Conservation (phyloP, 192 early-diverging fungal genomes). For the Phycomyces blakesleeanus region DNA sequence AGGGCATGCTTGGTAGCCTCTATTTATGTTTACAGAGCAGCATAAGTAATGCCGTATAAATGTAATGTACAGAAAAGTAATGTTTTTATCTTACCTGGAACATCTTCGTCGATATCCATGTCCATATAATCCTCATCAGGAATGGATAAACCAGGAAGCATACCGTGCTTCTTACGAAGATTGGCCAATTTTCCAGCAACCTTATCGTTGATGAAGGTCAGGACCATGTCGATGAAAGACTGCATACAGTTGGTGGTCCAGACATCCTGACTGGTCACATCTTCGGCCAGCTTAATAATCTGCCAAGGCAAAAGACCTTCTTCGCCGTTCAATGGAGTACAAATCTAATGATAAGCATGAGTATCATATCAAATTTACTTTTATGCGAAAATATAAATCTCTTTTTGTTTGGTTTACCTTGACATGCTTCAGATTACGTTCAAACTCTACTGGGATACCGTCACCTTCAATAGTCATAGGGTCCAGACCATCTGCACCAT, state of each 20-base stretch:
- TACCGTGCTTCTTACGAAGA: constrained; percentile 50
- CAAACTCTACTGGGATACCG: constrained; percentile 83
- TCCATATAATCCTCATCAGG: constrained; percentile 55
- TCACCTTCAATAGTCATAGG: constrained; percentile 91
- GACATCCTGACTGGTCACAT: constrained; percentile 42
- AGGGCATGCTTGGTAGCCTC: constrained; percentile 48
- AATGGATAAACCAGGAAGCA: constrained; percentile 46
- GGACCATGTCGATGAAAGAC: constrained; percentile 60
- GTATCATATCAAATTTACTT: too few species aligned
- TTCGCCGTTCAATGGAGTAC: constrained; percentile 15
- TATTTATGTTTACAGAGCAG: background rate
- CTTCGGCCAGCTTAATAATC: constrained; percentile 49
- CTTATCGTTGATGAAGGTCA: constrained; percentile 53
- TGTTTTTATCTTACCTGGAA: constrained; percentile 14
- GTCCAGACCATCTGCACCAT: constrained; percentile 95
- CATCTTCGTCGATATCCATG: constrained; percentile 48
- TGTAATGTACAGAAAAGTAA: background rate
- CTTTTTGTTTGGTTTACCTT: constrained; percentile 11
- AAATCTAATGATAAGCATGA: background rate
- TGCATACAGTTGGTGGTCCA: constrained; percentile 55
- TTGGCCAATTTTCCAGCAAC: constrained; percentile 54
- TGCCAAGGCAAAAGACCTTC: constrained; percentile 58
- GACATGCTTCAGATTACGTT: constrained; percentile 73
- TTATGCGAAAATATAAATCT: too few species aligned
- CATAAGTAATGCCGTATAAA: too few species aligned